Conservation (phyloP, 2,329 filamentous ascomycete genomes). For the Colletotrichum sp. region DNA sequence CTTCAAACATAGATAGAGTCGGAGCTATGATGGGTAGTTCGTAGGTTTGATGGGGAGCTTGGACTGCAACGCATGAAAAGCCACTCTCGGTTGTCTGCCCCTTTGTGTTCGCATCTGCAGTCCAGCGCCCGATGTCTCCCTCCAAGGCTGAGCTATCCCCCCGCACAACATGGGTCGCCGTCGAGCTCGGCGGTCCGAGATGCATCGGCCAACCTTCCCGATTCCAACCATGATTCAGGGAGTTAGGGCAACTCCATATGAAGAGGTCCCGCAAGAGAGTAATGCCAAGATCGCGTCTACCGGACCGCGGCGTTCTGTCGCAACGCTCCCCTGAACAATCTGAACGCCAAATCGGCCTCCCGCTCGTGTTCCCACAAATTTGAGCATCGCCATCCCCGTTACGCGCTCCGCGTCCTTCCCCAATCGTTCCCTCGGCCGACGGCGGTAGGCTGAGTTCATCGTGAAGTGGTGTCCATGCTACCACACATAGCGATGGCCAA, state of each 20-base stretch:
- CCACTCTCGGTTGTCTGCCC: neutral
- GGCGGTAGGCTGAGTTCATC: neutral
- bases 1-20: neutral
- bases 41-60: neutral
- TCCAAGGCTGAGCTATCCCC: neutral
- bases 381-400: neutral
- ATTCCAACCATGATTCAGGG: neutral
- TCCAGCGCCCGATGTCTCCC: neutral
- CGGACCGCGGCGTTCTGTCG: neutral
- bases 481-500: neutral
- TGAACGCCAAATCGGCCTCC: neutral
- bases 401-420: neutral
- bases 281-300: slow-evolving; percentile 6
- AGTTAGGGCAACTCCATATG: neutral
- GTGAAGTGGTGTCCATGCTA: neutral
- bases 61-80: neutral
- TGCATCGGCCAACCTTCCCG: slow-evolving; percentile 3
- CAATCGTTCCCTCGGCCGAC: neutral
- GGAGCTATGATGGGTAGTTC: neutral
- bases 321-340: neutral
- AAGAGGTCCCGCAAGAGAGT: neutral
- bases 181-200: neutral
- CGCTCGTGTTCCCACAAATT: slow-evolving; percentile 2
- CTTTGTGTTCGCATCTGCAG: neutral
- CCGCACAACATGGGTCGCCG: neutral